Conservation (phyloP, 2,329 filamentous ascomycete genomes). For the Talaromyces pinophilus region DNA sequence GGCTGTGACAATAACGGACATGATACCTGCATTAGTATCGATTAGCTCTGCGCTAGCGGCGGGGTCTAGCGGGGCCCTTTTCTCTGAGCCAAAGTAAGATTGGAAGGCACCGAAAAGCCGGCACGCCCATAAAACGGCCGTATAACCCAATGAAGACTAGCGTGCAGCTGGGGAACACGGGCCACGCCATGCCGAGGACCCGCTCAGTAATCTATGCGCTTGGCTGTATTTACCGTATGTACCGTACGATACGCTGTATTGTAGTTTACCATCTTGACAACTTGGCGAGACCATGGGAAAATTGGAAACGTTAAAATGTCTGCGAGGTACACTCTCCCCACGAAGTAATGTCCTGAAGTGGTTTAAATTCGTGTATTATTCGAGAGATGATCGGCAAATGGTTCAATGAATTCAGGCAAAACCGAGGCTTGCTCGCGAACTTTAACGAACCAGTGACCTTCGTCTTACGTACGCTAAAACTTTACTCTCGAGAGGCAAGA, state of each 20-base stretch:
- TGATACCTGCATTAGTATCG: slow-evolving; percentile 14
- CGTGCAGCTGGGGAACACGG: slow-evolving; percentile 3
- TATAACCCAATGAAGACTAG: slow-evolving; percentile 15
- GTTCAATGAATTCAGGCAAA: not conserved
- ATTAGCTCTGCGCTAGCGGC: slow-evolving; percentile 7
- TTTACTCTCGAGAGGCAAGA: no score
- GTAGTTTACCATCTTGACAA: not conserved
- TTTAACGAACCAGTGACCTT: not conserved
- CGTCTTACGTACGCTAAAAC: not conserved
- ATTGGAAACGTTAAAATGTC: not conserved
- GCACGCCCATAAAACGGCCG: slow-evolving; percentile 10
- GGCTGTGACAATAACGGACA: not conserved
- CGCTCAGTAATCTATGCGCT: not conserved
- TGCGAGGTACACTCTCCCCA: not conserved
- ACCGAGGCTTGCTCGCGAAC: not conserved
- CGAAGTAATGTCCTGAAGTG: slow-evolving; percentile 9
- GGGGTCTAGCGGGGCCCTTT: not conserved
- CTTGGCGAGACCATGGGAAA: not conserved
- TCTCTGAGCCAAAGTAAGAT: not conserved
- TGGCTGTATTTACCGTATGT: slow-evolving; percentile 1
- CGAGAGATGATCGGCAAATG: not conserved
- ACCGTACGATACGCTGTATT: slow-evolving; percentile 1
- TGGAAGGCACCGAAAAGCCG: not conserved
- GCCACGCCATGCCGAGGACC: slow-evolving; percentile 13
- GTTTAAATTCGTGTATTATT: not conserved